Conservation (phyloP, 768 basidiomycete species). For the Cystobasidium onofrii region DNA sequence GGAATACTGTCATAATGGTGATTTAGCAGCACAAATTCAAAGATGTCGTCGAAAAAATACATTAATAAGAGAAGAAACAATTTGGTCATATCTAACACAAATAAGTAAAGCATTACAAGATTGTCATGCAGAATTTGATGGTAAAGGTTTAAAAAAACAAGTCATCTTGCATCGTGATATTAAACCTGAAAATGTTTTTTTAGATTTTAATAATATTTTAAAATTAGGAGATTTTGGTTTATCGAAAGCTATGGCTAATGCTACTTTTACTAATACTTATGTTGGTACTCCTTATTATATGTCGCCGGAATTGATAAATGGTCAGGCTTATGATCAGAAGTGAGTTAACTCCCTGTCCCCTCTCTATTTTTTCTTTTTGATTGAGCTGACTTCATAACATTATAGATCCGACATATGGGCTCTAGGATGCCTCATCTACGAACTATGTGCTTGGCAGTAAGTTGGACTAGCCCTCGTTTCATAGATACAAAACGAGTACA, state of each 20-base stretch:
- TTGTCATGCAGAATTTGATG: slow-evolving; percentile 56
- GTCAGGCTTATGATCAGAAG: slow-evolving; percentile 94
- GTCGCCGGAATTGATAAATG: slow-evolving; percentile 97
- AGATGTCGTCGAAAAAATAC: slow-evolving; percentile 42
- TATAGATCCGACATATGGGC: slow-evolving; percentile 84
- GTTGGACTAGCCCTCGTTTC: slow-evolving; percentile 44
- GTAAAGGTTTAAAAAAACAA: slow-evolving; percentile 34
- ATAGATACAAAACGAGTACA: neutral
- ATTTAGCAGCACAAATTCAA: slow-evolving; percentile 80
- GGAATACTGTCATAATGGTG: slow-evolving; percentile 98
- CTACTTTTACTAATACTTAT: slow-evolving; percentile 88
- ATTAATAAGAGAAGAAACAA: slow-evolving; percentile 67
- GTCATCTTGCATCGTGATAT: slow-evolving; percentile 81
- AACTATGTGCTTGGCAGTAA: slow-evolving; percentile 75
- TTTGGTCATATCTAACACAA: slow-evolving; percentile 95
- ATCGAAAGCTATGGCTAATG: slow-evolving; percentile 78
- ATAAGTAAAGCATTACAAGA: slow-evolving; percentile 79
- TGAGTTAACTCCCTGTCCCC: neutral
- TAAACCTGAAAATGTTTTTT: slow-evolving; percentile 98
- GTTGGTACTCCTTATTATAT: slow-evolving; percentile 99
- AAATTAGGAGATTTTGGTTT: slow-evolving; percentile 97
- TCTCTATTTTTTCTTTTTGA: neutral
- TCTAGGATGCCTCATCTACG: slow-evolving; percentile 89
- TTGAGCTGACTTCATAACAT: neutral
- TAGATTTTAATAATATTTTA: slow-evolving; percentile 72